Evolutionary conservation across 2,329 filamentous ascomycete genomes (phyloP).

Genomic region (Botryotinia narcissicola): DNA sequence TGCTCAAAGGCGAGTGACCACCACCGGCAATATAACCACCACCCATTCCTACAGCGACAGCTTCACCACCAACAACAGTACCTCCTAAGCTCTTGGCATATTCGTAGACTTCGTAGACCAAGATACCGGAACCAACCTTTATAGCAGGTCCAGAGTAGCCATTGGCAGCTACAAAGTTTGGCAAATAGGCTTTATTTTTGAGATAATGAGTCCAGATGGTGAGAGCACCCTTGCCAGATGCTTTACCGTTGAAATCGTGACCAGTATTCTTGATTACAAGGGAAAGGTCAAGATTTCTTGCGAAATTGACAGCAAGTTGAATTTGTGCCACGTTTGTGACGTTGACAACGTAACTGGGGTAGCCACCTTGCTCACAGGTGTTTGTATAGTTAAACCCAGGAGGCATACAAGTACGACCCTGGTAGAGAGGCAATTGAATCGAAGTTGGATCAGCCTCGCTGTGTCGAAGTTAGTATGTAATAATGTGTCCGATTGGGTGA

Average conservation of each 20-base stretch:
- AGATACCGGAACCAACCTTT: slow-evolving; percentile 45
- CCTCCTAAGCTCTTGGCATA: slow-evolving; percentile 44
- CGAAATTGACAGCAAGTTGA: slow-evolving; percentile 38
- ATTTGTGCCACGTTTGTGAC: slow-evolving; percentile 27
- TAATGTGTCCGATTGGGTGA: not conserved
- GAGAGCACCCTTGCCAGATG: slow-evolving; percentile 46
- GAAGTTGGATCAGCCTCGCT: slow-evolving; percentile 43
- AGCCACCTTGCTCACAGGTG: slow-evolving; percentile 27
- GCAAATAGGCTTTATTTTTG: slow-evolving; percentile 41
- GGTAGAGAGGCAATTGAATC: slow-evolving; percentile 50
- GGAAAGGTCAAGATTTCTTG: slow-evolving; percentile 37
- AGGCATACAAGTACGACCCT: slow-evolving; percentile 41
- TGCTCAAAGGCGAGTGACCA: slow-evolving; percentile 55
- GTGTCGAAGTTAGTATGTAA: slow-evolving; percentile 36
- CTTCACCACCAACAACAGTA: slow-evolving; percentile 51
- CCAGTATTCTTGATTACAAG: slow-evolving; percentile 46
- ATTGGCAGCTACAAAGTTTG: slow-evolving; percentile 36
- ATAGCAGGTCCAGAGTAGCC: slow-evolving; percentile 41
- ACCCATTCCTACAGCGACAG: slow-evolving; percentile 33
- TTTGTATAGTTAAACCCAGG: slow-evolving; percentile 12
- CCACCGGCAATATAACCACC: slow-evolving; percentile 58
- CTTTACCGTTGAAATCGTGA: slow-evolving; percentile 48
- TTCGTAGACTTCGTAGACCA: slow-evolving; percentile 45
- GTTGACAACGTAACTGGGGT: slow-evolving; percentile 32
- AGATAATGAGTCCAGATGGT: slow-evolving; percentile 51